Evolutionary conservation across 2,329 filamentous ascomycete species (phyloP), one percentile per base, ranked within the genome.

Genomic region (Coniochaeta pulveracea): DNA sequence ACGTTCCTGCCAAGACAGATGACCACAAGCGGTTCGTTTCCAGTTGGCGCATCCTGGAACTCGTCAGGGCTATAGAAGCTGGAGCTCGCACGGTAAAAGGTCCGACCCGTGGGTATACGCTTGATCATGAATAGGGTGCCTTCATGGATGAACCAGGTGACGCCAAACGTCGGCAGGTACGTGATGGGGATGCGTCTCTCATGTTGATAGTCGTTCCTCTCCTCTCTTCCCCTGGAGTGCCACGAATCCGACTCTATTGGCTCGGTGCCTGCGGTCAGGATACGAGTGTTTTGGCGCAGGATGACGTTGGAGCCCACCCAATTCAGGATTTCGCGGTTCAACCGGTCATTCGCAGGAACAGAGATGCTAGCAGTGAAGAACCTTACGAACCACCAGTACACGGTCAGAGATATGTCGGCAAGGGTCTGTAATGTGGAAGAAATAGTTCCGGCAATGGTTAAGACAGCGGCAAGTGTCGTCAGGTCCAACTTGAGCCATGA

Each of bases 1-100:
- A 61, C 64, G 2, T 68, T 71, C 37, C 58, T 48, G 5, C 58
- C 56, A 1, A 61, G 40, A 22, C 56, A 57, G 47, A 59, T 55
- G 19, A 60, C 44, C 5, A 58, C 47, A 11, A 59, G 47, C 11
- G 55, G 56, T 38, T 59, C 56, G n/a, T 51, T 42, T 19, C 56
- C 56, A 9, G 49, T 45, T 1, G 55, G 54, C 0, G 55, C 49
- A 4, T 48, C 49, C 0, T 44, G 40, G 29, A 53, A 57, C 38
- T 58, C 54, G 19, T 55, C 51, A 0, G 52, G 46, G 1, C 45
- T 46, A 7, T 43, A 38, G 12, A 33, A 37, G n/a, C 27, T 34
- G 30, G 35, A 40, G 4, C 21, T 36, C 37, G 22, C 41, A 29
- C 36, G 32, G 29, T 38, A 41, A 11, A 39, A 37, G 11, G 38